Evolutionary conservation across 2,329 filamentous ascomycete species (phyloP), one percentile per base, ranked within the genome.

Genomic region (Sarocladium oryzae): DNA sequence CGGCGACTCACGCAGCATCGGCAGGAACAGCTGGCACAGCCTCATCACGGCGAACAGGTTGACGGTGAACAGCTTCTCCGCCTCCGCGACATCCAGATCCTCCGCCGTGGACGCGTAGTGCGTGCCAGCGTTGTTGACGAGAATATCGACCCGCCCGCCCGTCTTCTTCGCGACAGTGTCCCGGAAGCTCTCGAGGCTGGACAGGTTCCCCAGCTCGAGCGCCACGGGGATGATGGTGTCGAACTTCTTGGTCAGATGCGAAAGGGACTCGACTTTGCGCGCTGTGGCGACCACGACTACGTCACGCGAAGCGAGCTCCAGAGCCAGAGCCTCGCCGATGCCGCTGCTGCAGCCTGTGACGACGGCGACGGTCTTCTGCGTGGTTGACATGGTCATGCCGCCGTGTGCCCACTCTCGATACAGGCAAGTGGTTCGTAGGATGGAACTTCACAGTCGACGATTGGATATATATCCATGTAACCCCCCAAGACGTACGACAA

Each of bases 1-100:
- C 18, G 46, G 11, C 8, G 52, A 38, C 36, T 51, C 23, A 13
- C 52, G 52, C 11, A 56, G 48, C 40, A 54, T 20, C 7, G 54
- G 54, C 13, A 54, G 21, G 37, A 56, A 56, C 9, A 51, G 16
- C 26, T 54, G 52, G 35, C 54, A 56, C 7, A 56, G 52, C 4
- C 52, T 23, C 54, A 56, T 56, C 35, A 56, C 52, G n/a, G 54
- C 50, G 38, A 56, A 56, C 8, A 56, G 50, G 33, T 56, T 56
- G 41, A 56, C 43, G 33, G 28, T 23, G 24, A 56, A 56, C 21
- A 56, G 24, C 32, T 54, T 49, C 30, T 23, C 10, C 16, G 43
- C 54, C 52, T 56, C 50, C 16, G 23, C 38, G 5, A 56, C 21
- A 10, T 56, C 54, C 40, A 53, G 16, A 49, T 56, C 54, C 16